Percentiles rank a stretch among this genome's conserved stretches.
These are phyloP conservation scores for Hemisphaericaspora xylofermentans DNA, from an alignment of 1,139 yeast species.

Conservation along the genomic window DNA sequence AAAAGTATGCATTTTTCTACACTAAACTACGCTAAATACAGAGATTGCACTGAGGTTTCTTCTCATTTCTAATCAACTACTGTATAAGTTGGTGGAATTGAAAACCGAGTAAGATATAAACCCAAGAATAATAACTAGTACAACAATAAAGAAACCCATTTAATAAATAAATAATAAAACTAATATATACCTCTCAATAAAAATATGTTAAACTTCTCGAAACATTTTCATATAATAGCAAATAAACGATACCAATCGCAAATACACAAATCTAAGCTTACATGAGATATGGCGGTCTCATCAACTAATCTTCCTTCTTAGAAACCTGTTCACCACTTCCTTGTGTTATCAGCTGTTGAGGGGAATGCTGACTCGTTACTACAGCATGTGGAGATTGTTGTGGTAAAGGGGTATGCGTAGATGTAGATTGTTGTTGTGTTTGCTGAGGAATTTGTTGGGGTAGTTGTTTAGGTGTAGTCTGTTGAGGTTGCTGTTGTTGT, in stretches of 20 bases:
- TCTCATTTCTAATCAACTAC: neutral
- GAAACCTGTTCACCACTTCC: neutral
- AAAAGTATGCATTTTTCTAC: too few species aligned
- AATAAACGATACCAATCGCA: neutral
- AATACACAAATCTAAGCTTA: neutral
- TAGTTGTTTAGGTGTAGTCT: constrained; percentile 6
- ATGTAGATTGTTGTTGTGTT: constrained; percentile 1
- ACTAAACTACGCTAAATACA: neutral
- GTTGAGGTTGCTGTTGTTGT: constrained; percentile 9
- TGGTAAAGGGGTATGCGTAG: neutral
- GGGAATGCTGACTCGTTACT: neutral
- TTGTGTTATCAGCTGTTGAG: neutral
- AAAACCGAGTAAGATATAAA: neutral
- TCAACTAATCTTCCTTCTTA: neutral
- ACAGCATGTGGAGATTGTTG: neutral
- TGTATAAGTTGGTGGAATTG: neutral
- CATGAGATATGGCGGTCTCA: neutral
- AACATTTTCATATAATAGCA: neutral
- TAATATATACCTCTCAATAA: neutral
- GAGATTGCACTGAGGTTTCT: neutral
- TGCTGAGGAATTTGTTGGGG: constrained; percentile 3
- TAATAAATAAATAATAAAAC: neutral
- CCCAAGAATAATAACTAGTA: neutral
- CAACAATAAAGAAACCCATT: neutral
- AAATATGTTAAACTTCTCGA: neutral